Conservation (phyloP, 305 asterid genomes). For the Fraxinus sp. region DNA sequence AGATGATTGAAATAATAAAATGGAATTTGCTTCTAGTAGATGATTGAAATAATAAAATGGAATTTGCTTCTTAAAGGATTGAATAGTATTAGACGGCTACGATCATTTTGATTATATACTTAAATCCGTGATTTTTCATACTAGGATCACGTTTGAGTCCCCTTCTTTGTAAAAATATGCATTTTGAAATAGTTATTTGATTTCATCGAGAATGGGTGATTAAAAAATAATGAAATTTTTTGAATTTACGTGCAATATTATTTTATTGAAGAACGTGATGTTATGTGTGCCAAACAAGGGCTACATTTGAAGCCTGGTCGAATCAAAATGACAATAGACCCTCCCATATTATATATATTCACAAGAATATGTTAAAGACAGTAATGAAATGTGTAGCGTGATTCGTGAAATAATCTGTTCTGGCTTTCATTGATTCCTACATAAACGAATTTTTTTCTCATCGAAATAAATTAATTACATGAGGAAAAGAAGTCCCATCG, state of each 20-base stretch:
- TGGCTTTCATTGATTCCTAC: background rate
- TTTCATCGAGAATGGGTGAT: too few relatives aligned
- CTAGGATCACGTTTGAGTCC: background rate
- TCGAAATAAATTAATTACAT: background rate
- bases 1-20: background rate
- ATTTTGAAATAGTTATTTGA: background rate
- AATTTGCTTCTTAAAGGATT: background rate
- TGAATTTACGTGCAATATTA: background rate
- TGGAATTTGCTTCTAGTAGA: background rate
- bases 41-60: background rate
- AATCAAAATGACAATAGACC: background rate
- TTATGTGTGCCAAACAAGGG: background rate
- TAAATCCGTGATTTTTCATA: background rate
- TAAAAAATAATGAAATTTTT: too few relatives aligned
- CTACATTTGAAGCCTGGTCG: background rate
- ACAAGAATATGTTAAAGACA: background rate
- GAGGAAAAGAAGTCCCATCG: background rate
- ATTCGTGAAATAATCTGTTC: background rate
- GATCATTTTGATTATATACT: background rate
- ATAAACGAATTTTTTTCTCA: background rate
- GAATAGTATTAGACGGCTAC: background rate
- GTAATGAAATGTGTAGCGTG: background rate
- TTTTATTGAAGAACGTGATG: background rate
- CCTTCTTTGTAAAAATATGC: background rate
- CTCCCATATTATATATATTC: background rate